Conservation (phyloP, 495 filamentous ascomycete genomes). For the Penicillium turbatum region DNA sequence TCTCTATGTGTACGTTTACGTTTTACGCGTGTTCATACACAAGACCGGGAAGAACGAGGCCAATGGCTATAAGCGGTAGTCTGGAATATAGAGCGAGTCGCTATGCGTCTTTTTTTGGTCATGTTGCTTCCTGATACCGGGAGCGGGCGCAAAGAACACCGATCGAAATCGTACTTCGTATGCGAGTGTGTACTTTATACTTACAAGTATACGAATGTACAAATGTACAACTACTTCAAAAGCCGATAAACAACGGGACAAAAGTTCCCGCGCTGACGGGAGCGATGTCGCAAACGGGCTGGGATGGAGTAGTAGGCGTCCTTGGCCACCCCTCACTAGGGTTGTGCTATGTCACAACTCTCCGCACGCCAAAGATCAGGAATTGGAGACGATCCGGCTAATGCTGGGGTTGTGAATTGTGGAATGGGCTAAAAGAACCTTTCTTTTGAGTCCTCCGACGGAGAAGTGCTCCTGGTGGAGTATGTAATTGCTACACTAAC, state of each 20-base stretch:
- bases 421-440: conserved; percentile 6
- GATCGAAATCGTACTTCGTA: neutral
- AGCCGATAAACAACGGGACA: neutral
- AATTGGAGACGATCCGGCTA: neutral
- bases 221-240: too few species aligned
- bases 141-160: neutral
- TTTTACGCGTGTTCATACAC: neutral
- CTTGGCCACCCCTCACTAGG: conserved; percentile 8
- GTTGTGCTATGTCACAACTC: neutral
- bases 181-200: neutral
- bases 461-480: neutral
- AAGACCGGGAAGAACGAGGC: neutral
- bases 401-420: conserved; percentile 9
- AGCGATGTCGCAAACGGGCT: conserved; percentile 1
- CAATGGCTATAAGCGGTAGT: neutral
- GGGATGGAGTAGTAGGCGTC: neutral
- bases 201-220: neutral
- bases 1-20: neutral
- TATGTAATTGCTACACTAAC: neutral
- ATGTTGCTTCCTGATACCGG: neutral
- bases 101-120: neutral
- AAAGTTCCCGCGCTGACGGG: conserved; percentile 7
- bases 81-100: neutral
- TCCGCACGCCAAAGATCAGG: neutral
- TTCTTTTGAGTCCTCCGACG: neutral